A percentile compares a stretch with the other conserved stretches of the same genome.
These are phyloP conservation scores for Alternaria sp. DNA, from an alignment of 2,329 filamentous ascomycete species.

Conservation along the genomic window DNA sequence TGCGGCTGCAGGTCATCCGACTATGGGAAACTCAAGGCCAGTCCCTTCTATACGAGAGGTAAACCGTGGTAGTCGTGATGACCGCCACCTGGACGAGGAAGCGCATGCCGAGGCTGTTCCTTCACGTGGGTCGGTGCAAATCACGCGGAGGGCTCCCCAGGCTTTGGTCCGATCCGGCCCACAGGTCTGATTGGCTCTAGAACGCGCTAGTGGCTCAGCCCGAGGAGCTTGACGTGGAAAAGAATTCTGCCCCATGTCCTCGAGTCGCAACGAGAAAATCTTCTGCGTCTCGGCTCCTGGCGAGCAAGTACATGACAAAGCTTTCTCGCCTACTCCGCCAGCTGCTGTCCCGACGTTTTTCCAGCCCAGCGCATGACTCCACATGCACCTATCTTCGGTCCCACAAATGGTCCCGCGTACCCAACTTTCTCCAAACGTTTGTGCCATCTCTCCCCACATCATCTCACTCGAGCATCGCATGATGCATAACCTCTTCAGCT, in stretches of 20 bases:
- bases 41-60: background rate
- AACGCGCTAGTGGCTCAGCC: background rate
- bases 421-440: background rate
- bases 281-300: background rate
- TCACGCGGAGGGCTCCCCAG: slow-evolving; percentile 1
- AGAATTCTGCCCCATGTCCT: slow-evolving; percentile 2
- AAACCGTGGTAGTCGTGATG: background rate
- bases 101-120: background rate
- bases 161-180: background rate
- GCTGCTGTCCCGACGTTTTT: background rate
- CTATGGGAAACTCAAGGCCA: background rate
- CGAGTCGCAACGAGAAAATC: slow-evolving; percentile 1
- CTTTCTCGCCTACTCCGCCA: background rate
- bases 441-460: background rate
- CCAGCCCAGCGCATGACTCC: background rate
- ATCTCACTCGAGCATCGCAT: background rate
- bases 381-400: background rate
- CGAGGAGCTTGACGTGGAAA: background rate
- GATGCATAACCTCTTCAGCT: background rate
- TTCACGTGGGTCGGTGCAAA: background rate
- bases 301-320: background rate
- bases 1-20: background rate
- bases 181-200: background rate
- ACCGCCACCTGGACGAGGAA: background rate
- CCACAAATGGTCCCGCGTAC: background rate